Evolutionary conservation across 108 stramenopile genomes (phyloP).

Genomic region (Nitzschia putrida): DNA sequence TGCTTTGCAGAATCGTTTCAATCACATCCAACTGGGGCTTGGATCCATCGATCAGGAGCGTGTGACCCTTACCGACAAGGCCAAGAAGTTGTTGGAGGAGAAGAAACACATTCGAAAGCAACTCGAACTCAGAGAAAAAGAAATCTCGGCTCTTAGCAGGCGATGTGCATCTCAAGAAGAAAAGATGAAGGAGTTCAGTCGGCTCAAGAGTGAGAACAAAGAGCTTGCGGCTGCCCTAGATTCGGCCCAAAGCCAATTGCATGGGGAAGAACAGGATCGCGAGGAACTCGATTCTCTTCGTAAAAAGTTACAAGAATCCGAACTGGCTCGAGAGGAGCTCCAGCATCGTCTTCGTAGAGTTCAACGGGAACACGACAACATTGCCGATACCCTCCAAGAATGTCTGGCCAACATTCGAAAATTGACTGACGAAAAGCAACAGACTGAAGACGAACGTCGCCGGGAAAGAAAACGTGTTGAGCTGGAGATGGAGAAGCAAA

Average conservation of each 20-base stretch:
- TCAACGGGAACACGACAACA: constrained; percentile 38
- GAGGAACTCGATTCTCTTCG: constrained; percentile 19
- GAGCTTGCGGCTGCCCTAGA: constrained; percentile 24
- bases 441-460: constrained; percentile 34
- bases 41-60: constrained; percentile 49
- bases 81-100: constrained; percentile 38
- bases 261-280: constrained; percentile 16
- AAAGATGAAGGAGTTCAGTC: constrained; percentile 41
- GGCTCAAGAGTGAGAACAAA: constrained; percentile 24
- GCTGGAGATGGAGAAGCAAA: constrained; percentile 42
- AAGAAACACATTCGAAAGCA: constrained; percentile 40
- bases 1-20: constrained; percentile 36
- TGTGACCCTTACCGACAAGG: constrained; percentile 18
- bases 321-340: constrained; percentile 32
- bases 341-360: constrained; percentile 27
- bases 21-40: constrained; percentile 36
- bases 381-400: constrained; percentile 38
- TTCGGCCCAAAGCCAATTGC: constrained; percentile 1
- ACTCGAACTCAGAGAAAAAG: constrained; percentile 41
- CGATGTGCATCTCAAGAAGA: constrained; percentile 49
- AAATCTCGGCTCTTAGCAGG: constrained; percentile 43
- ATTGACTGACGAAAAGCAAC: constrained; percentile 37
- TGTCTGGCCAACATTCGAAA: constrained; percentile 42
- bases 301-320: constrained; percentile 33
- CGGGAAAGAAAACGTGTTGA: constrained; percentile 30